phyloP scores from a whole-genome alignment of 441 rosid genomes.

The Gossypium gossypioides region DNA sequence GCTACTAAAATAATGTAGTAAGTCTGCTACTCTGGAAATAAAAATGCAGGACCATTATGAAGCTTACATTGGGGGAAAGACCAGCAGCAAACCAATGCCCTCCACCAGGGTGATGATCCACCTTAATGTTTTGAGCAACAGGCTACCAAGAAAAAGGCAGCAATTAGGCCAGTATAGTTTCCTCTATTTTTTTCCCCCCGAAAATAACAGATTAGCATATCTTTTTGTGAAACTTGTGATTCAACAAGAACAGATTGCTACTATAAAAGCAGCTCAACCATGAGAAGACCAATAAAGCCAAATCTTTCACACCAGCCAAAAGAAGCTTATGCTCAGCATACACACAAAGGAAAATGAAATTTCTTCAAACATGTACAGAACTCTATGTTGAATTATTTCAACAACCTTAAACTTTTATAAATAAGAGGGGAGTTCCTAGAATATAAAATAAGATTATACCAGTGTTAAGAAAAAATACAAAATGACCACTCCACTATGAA shows the following conservation, averaged over 20 bases:
- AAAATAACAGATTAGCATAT: neutral
- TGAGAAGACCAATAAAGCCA: neutral
- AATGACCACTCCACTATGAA: neutral
- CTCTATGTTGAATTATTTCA: neutral
- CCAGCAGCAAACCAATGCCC: constrained; percentile 99
- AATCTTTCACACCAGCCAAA: neutral
- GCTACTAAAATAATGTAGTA: constrained; percentile 1
- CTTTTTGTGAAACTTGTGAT: neutral
- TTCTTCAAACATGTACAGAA: neutral
- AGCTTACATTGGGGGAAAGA: constrained; percentile 90
- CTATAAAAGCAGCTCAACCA: neutral
- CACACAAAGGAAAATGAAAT: neutral
- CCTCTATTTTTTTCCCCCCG: neutral
- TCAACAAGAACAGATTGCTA: neutral
- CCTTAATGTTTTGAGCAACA: constrained; percentile 73
- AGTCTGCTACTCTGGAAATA: constrained; percentile 5
- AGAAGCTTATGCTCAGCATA: neutral
- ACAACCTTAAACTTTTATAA: neutral
- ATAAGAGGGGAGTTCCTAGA: neutral
- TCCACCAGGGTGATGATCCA: constrained; percentile 97
- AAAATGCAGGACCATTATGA: neutral
- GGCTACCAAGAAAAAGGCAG: constrained; percentile 30
- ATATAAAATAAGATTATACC: neutral
- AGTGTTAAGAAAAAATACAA: neutral
- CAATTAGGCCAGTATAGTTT: neutral